A percentile compares a stretch with the other conserved stretches of the same genome.
phyloP scores from a whole-genome alignment of 331 rosid species.

The Quercus lobata region DNA sequence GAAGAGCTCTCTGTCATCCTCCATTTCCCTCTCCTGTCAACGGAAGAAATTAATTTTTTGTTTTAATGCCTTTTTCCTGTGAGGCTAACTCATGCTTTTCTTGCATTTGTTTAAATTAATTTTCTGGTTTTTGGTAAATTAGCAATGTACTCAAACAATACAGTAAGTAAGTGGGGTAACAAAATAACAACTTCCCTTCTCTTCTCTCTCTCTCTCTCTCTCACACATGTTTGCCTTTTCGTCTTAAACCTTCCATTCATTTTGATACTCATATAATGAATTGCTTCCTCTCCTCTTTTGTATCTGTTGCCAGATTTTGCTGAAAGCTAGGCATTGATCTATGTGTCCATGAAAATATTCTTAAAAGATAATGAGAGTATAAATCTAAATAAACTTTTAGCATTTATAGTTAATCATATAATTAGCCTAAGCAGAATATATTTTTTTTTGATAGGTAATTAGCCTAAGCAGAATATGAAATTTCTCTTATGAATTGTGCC shows the following conservation, averaged over 20 bases:
- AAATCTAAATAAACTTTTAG: neutral
- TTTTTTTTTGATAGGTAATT: neutral
- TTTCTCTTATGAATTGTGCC: constrained; percentile 17
- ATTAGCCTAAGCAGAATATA: neutral
- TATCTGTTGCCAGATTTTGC: constrained; percentile 3
- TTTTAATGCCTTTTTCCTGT: neutral
- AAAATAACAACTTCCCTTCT: neutral
- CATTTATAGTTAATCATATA: neutral
- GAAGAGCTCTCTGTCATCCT: neutral
- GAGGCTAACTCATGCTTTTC: neutral
- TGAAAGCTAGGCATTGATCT: constrained; percentile 5
- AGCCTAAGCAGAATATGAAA: neutral
- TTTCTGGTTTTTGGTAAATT: neutral
- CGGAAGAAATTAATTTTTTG: neutral
- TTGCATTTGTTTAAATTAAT: neutral
- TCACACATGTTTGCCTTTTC: too few species aligned
- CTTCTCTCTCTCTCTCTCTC: neutral
- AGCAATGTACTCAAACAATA: neutral
- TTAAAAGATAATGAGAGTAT: neutral
- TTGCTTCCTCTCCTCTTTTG: constrained; percentile 9
- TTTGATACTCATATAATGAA: constrained; percentile 1
- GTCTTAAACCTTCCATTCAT: neutral
- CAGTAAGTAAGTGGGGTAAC: neutral
- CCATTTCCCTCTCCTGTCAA: neutral
- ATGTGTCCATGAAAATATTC: constrained; percentile 2